These are phyloP conservation scores for Fusarium staphyleae DNA, from an alignment of 2,329 filamentous ascomycete species.

Conservation along the genomic window DNA sequence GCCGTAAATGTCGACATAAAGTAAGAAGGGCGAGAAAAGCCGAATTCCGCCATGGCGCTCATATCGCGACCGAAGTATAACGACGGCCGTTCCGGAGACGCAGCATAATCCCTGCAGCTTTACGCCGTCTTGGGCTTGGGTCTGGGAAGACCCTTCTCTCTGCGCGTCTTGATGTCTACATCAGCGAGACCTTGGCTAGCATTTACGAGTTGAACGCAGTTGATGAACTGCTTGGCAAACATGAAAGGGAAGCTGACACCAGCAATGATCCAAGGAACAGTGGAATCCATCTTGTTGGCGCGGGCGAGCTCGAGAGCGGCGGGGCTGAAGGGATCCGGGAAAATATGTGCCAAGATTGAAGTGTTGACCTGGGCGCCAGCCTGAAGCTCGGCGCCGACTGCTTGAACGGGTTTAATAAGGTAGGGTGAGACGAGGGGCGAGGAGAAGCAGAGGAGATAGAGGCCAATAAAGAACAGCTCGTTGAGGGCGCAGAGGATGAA, in stretches of 20 bases:
- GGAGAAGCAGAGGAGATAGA: constrained; percentile 97
- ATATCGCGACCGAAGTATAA: not conserved
- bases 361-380: constrained; percentile 74
- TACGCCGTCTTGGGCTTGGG: constrained; percentile 47
- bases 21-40: not conserved
- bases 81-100: not conserved
- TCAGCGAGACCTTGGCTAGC: constrained; percentile 92
- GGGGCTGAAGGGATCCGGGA: constrained; percentile 89
- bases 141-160: constrained; percentile 59
- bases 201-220: constrained; percentile 91
- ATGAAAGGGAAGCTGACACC: constrained; percentile 85
- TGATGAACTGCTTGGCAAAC: constrained; percentile 91
- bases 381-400: constrained; percentile 61
- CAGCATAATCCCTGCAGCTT: not conserved
- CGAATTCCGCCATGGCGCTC: not conserved
- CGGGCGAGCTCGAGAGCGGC: constrained; percentile 90
- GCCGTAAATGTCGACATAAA: not conserved
- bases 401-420: constrained; percentile 70
- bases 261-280: constrained; percentile 73
- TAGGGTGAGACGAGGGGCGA: constrained; percentile 88
- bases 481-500: constrained; percentile 92
- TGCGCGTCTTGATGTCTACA: constrained; percentile 77
- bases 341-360: constrained; percentile 74
- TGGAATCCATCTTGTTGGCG: constrained; percentile 89
- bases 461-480: constrained; percentile 96